These are phyloP conservation scores for Tetrapisispora arboricola DNA, from an alignment of 805 yeast species.

Conservation along the genomic window DNA sequence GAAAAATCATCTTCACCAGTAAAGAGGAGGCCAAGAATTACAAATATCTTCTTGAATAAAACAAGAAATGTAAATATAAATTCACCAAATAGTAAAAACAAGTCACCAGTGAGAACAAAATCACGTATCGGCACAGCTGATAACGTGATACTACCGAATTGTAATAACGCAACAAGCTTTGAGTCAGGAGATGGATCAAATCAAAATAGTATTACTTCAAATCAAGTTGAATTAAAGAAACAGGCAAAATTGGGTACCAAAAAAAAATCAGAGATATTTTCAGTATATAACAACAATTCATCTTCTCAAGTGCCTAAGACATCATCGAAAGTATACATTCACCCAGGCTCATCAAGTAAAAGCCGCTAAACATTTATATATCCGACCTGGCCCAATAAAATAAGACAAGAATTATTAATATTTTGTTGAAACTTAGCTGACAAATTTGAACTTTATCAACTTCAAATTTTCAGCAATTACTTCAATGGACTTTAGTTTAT, in stretches of 20 bases:
- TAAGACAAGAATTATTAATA: no score
- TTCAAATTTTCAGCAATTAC: no score
- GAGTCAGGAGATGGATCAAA: no score
- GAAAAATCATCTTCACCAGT: not conserved
- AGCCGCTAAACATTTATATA: not conserved
- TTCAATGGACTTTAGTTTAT: no score
- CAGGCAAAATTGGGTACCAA: slow-evolving; percentile 2
- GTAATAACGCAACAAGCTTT: no score
- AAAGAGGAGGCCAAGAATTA: not conserved
- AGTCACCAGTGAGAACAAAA: not conserved
- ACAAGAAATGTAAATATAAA: not conserved
- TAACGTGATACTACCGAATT: no score
- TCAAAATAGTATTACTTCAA: not conserved
- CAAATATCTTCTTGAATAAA: slow-evolving; percentile 1
- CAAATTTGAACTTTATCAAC: no score
- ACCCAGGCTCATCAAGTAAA: not conserved
- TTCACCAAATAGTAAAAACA: not conserved
- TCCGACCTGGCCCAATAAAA: not conserved
- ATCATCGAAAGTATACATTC: not conserved
- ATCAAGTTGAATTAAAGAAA: not conserved
- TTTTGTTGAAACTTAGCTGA: no score
- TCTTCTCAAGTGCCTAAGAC: not conserved
- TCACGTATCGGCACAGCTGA: no score
- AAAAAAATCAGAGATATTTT: slow-evolving; percentile 18
- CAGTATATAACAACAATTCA: not conserved